Evolutionary conservation across 2,329 filamentous ascomycete genomes (phyloP), one percentile per base, ranked within the genome.

Genomic region (Fusarium sp.): DNA sequence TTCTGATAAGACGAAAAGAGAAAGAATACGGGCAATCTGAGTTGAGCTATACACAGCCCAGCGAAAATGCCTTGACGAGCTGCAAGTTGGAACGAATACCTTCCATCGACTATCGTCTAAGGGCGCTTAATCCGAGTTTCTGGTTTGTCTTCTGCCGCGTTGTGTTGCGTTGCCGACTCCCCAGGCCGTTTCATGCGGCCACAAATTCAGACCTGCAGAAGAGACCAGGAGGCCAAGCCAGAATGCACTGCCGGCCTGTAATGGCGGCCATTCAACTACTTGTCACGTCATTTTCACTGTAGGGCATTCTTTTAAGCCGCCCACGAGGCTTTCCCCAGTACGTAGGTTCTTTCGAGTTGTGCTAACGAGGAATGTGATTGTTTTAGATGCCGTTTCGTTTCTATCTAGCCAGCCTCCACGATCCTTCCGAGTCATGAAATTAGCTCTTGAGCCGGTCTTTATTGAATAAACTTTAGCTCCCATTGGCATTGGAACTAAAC

Each of bases 121-220:
- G 10, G 64, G 67, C 66, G 67, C 67, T 69, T 69, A 69, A 47
- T 54, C 39, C 35, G 35, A 28, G 15, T 25, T 44, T 67, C 36
- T 69, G 66, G 67, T 69, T 69, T 67, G 66, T 65, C 58, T 68
- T 61, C 65, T 64, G 43, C 52, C 64, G 65, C 60, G 60, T 15
- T 48, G 44, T 64, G 43, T 49, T 61, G 65, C 60, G 60, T 15
- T 48, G 44, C 19, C 42, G 39, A 39, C n/a, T 36, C 47, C 46
- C 54, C 54, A 58, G 25, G 24, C 40, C 19, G 24, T 60, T 45
- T 34, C 48, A 60, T 55, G 55, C 43, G 15, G 32, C 48, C 55
- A 39, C 13, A 32, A 12, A 32, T 13, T 32, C 6, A 36, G 55
- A 55, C 42, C 55, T 46, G 24, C 26, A 48, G 10, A 60, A 60